These are phyloP conservation scores for Phlebiopsis flavidoalba DNA, from an alignment of 768 basidiomycete genomes.

Conservation along the genomic window DNA sequence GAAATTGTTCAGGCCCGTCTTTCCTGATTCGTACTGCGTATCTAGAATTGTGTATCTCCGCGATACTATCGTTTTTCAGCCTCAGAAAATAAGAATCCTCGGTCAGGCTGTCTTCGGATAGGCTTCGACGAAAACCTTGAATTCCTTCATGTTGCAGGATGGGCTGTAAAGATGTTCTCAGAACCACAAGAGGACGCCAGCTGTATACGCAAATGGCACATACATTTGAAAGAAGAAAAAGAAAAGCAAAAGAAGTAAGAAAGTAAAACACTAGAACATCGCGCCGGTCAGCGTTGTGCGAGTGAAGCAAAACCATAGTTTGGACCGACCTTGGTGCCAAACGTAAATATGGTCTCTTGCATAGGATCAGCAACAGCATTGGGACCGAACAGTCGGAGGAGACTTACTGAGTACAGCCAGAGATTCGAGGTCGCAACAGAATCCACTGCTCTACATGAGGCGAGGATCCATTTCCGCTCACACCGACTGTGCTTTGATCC, in stretches of 20 bases:
- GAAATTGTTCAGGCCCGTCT: slow-evolving; percentile 53
- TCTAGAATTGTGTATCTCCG: slow-evolving; percentile 63
- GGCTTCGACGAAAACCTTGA: slow-evolving; percentile 67
- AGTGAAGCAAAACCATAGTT: neutral
- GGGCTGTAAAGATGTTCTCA: slow-evolving; percentile 39
- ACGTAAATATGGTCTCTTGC: slow-evolving; percentile 66
- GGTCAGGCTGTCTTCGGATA: slow-evolving; percentile 58
- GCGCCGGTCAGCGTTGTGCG: neutral
- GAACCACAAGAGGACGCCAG: neutral
- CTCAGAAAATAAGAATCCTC: slow-evolving; percentile 59
- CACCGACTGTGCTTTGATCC: slow-evolving; percentile 69
- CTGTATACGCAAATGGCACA: slow-evolving; percentile 2
- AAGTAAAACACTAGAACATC: no score
- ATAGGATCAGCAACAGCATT: neutral
- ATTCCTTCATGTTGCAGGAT: slow-evolving; percentile 84
- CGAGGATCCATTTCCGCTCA: slow-evolving; percentile 63
- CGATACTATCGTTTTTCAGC: slow-evolving; percentile 58
- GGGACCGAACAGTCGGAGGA: slow-evolving; percentile 6
- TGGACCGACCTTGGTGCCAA: slow-evolving; percentile 68
- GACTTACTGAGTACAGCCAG: slow-evolving; percentile 62
- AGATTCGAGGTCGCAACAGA: slow-evolving; percentile 54
- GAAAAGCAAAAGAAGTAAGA: no score
- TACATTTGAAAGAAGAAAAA: slow-evolving; percentile 32
- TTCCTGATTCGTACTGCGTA: slow-evolving; percentile 51
- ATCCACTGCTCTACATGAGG: slow-evolving; percentile 65